Base-by-base conservation (phyloP, 192 early-diverging fungal genomes). In the Gigaspora rosea region DNA sequence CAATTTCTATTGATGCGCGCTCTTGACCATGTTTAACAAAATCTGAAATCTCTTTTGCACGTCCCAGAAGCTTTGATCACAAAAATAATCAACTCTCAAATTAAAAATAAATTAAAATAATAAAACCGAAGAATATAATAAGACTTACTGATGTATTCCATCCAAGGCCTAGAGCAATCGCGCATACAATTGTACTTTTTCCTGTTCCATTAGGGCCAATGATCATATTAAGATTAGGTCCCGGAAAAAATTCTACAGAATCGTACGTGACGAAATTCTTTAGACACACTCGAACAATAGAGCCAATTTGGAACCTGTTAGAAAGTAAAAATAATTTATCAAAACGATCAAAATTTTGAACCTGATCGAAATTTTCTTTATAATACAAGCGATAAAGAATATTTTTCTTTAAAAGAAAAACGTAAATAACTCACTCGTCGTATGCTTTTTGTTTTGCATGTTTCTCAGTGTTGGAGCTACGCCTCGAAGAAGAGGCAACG, bases 241-340 rank as follows among this genome's bases (percentile, higher is more conserved):
- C 97, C 2, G 97, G 96, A 8, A 58, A 79, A 68, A 96, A 91
- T 64, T 95, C 91, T 70, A 93, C 92, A 11, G 82, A 82, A 75
- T 95, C 92, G 81, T 99, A 99, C 0, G 97, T 99, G n/a, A 99
- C 91, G 83, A 99, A 99, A 81, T 96, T 94, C n/a, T 80, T 89
- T 32, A 96, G 83, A 7, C 87, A 82, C 11, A 97, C 90, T 52
- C 90, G 85, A 0, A 95, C 80, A 67, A 97, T 96, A 1, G 90
- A 79, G 0, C 95, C 95, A 67, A 86, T 73, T 11, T 85, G 82
- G 58, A 84, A 88, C 2, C 88, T 90, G 12, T 41, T 41, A 41
- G 36, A 3, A 41, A 41, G 41, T 41, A 41, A 6, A 41, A 41
- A 41, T 41, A 6, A 41, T 41, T 41, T 41, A 41, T 41, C 7